A percentile compares a stretch with the other conserved stretches of the same genome.
phyloP scores from a whole-genome alignment of 2,329 filamentous ascomycete species.

The Lachnellula hyalina region DNA sequence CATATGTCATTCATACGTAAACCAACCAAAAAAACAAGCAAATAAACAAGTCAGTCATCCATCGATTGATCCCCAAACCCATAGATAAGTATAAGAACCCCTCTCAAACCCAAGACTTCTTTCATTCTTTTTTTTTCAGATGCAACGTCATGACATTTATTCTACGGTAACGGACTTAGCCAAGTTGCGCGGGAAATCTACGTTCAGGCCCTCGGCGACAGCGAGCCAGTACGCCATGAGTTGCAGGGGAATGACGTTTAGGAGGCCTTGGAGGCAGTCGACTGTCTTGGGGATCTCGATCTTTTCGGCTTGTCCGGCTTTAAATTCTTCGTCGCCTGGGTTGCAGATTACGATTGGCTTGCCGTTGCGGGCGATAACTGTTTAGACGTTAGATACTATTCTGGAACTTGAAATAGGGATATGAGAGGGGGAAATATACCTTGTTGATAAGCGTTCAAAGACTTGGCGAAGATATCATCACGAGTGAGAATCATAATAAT shows the following conservation, averaged over 20 bases:
- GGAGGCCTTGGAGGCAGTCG: constrained; percentile 89
- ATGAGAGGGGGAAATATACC: constrained; percentile 44
- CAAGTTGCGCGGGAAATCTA: constrained; percentile 97
- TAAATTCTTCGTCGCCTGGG: constrained; percentile 81
- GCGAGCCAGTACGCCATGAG: constrained; percentile 99
- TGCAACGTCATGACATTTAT: constrained; percentile 44
- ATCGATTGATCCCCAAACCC: background rate
- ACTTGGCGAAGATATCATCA: constrained; percentile 95
- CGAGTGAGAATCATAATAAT: constrained; percentile 99
- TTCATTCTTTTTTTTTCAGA: background rate
- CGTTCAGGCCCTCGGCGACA: constrained; percentile 90
- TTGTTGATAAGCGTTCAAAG: constrained; percentile 99
- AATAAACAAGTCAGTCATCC: no score
- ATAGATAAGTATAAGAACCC: background rate
- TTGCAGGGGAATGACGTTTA: constrained; percentile 97
- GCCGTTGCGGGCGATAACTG: constrained; percentile 90
- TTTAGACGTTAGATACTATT: constrained; percentile 26
- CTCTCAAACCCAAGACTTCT: background rate
- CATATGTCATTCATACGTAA: no score
- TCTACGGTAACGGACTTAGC: constrained; percentile 99
- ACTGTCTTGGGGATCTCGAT: constrained; percentile 97
- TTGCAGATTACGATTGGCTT: constrained; percentile 99
- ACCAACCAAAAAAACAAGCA: no score
- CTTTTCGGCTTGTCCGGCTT: constrained; percentile 81
- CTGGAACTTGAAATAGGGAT: background rate